Percentiles rank a stretch among this genome's conserved stretches.
phyloP scores from a whole-genome alignment of 352 stramenopile species.

The Pythium graminicola region DNA sequence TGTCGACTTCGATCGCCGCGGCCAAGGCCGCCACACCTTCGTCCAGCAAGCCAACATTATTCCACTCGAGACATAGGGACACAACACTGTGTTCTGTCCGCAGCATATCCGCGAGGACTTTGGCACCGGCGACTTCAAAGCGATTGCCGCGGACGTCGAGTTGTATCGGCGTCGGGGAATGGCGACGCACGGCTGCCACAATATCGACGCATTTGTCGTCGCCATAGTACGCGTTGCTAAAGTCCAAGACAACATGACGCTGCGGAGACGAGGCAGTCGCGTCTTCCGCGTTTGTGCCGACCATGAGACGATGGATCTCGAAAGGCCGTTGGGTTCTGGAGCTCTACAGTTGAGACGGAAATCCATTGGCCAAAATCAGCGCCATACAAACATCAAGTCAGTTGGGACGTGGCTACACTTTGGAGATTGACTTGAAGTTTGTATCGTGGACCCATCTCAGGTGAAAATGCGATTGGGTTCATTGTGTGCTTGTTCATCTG shows the following conservation, averaged over 20 bases:
- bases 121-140: slow-evolving; percentile 54
- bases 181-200: slow-evolving; percentile 36
- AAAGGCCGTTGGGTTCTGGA: no score
- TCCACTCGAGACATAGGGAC: slow-evolving; percentile 74
- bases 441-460: no score
- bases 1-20: slow-evolving; percentile 53
- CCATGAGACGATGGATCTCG: neutral
- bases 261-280: neutral
- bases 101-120: slow-evolving; percentile 45
- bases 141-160: slow-evolving; percentile 74
- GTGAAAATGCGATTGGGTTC: no score
- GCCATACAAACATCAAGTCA: no score
- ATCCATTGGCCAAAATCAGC: no score
- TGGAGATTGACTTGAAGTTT: no score
- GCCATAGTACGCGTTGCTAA: slow-evolving; percentile 65
- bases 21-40: slow-evolving; percentile 62
- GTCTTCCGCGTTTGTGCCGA: neutral
- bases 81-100: slow-evolving; percentile 45
- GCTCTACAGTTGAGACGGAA: no score
- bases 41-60: slow-evolving; percentile 74
- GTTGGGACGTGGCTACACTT: no score
- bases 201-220: slow-evolving; percentile 64
- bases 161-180: slow-evolving; percentile 27
- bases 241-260: slow-evolving; percentile 39
- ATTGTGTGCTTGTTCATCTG: no score